phyloP scores from a whole-genome alignment of 2,329 filamentous ascomycete species.

The Hortaea werneckii region DNA sequence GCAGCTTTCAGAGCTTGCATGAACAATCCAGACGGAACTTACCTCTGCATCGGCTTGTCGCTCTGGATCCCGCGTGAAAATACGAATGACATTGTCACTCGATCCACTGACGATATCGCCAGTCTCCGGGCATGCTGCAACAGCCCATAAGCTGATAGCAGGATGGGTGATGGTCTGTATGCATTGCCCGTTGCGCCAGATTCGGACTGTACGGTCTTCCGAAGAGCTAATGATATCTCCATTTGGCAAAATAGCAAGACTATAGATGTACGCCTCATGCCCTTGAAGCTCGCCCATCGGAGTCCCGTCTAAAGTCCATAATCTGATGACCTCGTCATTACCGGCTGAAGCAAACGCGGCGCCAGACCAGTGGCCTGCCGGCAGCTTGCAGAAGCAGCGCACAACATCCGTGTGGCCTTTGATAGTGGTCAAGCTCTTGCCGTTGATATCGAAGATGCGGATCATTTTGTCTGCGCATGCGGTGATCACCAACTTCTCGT shows the following conservation, averaged over 20 bases:
- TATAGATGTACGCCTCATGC: conserved; percentile 93
- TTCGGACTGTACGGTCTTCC: conserved; percentile 83
- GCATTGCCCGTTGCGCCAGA: conserved; percentile 78
- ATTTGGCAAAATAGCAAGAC: conserved; percentile 63
- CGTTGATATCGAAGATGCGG: conserved; percentile 62
- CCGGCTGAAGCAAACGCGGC: conserved; percentile 92
- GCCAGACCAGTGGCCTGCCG: conserved; percentile 62
- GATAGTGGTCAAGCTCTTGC: conserved; percentile 54
- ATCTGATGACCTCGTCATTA: conserved; percentile 78
- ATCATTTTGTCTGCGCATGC: conserved; percentile 78
- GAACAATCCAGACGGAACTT: neutral
- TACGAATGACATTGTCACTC: conserved; percentile 73
- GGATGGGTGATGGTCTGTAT: conserved; percentile 95
- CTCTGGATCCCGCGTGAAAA: conserved; percentile 67
- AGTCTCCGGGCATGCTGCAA: conserved; percentile 69
- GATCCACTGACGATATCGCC: conserved; percentile 92
- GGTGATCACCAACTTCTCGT: conserved; percentile 71
- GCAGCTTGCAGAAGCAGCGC: conserved; percentile 77
- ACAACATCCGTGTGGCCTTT: conserved; percentile 72
- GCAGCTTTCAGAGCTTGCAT: too few species aligned
- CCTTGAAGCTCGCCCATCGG: conserved; percentile 69
- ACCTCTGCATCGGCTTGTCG: conserved; percentile 60
- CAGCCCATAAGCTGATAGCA: conserved; percentile 90
- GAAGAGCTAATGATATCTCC: conserved; percentile 86
- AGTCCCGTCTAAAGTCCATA: conserved; percentile 75